Percentiles rank a stretch among this genome's conserved stretches.
Conservation (phyloP, 805 yeast species). For the Wickerhamomyces canadensis region DNA sequence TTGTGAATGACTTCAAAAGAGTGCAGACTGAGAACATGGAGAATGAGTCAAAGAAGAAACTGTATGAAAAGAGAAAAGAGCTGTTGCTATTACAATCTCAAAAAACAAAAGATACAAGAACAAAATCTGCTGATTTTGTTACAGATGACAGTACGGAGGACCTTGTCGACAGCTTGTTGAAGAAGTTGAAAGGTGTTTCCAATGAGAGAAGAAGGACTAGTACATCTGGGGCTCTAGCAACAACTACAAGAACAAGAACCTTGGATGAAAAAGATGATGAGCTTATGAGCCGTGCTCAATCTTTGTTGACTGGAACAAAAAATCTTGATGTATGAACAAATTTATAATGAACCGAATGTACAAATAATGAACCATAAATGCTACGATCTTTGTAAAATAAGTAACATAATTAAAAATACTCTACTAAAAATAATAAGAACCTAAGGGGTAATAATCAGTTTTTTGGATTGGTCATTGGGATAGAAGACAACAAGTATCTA, state of each 20-base stretch:
- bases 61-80: conserved; percentile 72
- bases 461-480: no score
- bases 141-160: conserved; percentile 16
- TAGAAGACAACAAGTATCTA: background rate
- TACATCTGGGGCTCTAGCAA: conserved; percentile 8
- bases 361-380: no score
- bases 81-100: conserved; percentile 31
- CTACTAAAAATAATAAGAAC: no score
- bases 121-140: conserved; percentile 14
- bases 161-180: conserved; percentile 80
- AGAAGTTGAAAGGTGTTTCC: conserved; percentile 78
- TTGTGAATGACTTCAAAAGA: conserved; percentile 70
- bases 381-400: no score
- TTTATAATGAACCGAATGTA: background rate
- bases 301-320: conserved; percentile 22
- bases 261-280: conserved; percentile 9
- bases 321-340: conserved; percentile 1
- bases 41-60: conserved; percentile 74
- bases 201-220: conserved; percentile 32
- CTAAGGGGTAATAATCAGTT: no score
- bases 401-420: no score
- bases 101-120: conserved; percentile 13
- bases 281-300: conserved; percentile 21
- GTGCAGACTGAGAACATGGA: conserved; percentile 76
- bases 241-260: conserved; percentile 7